Conservation (phyloP, 345 rosid species). For the Populus tremula region DNA sequence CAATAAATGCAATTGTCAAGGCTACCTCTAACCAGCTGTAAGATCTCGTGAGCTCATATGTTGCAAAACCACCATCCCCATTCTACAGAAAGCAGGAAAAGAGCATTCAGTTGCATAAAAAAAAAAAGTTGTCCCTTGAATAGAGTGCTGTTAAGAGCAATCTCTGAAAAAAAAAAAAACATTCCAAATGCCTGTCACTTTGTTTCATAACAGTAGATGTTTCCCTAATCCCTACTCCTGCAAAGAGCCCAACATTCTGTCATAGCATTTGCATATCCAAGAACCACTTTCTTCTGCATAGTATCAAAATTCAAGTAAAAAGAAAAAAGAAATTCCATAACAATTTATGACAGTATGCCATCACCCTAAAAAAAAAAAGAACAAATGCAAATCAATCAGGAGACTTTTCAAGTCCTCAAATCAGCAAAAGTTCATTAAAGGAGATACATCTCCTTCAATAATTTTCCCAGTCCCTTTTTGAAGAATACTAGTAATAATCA, state of each 20-base stretch:
- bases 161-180: not conserved
- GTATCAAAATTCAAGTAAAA: not conserved
- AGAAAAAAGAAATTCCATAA: not conserved
- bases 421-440: not conserved
- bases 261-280: not conserved
- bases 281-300: not conserved
- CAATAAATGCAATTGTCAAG: not conserved
- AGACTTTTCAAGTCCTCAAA: not conserved
- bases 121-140: not conserved
- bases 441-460: not conserved
- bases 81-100: conserved; percentile 44
- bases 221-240: not conserved
- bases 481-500: not conserved
- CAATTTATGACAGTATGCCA: not conserved
- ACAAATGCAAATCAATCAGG: not conserved
- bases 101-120: not conserved
- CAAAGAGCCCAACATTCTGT: not conserved
- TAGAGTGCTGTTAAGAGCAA: not conserved
- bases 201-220: not conserved
- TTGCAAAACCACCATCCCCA: conserved; percentile 73
- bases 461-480: not conserved
- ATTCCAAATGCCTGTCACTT: not conserved
- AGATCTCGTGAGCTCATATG: conserved; percentile 92
- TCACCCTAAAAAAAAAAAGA: not conserved
- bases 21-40: conserved; percentile 88